Conservation (phyloP, 306 rosid species). For the Trichosanthes truncata region DNA sequence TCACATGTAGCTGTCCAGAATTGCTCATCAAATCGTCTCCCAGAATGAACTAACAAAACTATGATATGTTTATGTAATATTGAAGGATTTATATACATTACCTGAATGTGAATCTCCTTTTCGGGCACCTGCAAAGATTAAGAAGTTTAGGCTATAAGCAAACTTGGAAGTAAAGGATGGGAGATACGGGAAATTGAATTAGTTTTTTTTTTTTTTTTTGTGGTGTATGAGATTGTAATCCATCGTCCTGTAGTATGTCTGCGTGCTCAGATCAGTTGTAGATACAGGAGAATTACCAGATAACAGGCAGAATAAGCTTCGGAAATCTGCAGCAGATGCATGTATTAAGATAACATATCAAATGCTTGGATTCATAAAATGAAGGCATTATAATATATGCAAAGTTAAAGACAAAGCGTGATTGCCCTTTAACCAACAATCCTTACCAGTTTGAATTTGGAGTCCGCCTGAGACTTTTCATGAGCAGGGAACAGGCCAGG, state of each 20-base stretch:
- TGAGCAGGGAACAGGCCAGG: constrained; percentile 64
- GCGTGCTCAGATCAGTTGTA: neutral
- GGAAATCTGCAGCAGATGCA: constrained; percentile 51
- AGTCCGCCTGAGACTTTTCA: constrained; percentile 52
- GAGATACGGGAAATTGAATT: neutral
- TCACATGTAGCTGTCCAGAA: constrained; percentile 33
- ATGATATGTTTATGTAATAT: neutral
- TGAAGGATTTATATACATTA: constrained; percentile 7
- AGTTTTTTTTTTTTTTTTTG: too few species aligned
- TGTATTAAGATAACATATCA: neutral
- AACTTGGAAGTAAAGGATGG: neutral
- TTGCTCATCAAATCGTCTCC: neutral
- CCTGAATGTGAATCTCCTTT: constrained; percentile 36
- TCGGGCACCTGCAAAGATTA: constrained; percentile 31
- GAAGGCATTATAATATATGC: too few species aligned
- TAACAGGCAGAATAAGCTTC: constrained; percentile 55
- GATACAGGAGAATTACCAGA: constrained; percentile 36
- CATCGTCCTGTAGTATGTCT: too few species aligned
- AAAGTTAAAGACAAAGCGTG: too few species aligned
- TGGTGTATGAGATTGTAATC: too few species aligned
- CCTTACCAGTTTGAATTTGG: constrained; percentile 52
- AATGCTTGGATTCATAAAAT: too few species aligned
- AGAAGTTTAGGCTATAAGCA: neutral
- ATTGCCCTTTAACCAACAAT: neutral
- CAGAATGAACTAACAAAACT: neutral